phyloP scores from a whole-genome alignment of 2,329 filamentous ascomycete genomes.

The Elsinoe batatas region DNA sequence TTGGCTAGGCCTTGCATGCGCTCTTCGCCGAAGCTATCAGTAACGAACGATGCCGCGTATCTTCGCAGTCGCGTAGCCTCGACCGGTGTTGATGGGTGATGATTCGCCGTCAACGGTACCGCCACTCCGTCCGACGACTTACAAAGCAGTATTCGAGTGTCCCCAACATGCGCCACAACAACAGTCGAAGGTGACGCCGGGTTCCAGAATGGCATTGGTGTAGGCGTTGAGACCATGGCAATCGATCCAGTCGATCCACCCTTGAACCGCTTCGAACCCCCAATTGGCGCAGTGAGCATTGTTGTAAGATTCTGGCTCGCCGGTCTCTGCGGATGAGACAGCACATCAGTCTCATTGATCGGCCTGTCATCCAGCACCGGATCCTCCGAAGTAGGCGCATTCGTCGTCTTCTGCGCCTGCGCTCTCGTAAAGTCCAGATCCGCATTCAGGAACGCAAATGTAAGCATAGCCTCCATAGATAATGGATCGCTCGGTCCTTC shows the following conservation, averaged over 20 bases:
- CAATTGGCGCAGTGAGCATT: slow-evolving; percentile 52
- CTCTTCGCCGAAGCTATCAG: slow-evolving; percentile 95
- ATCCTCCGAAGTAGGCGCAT: slow-evolving; percentile 38
- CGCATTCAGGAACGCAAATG: slow-evolving; percentile 86
- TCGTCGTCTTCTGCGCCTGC: slow-evolving; percentile 63
- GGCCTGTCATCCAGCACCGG: slow-evolving; percentile 62
- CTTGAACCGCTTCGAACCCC: slow-evolving; percentile 67
- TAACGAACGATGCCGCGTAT: slow-evolving; percentile 78
- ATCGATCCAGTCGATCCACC: slow-evolving; percentile 89
- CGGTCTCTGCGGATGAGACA: slow-evolving; percentile 51
- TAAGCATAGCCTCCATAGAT: slow-evolving; percentile 67
- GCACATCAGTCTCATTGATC: slow-evolving; percentile 74
- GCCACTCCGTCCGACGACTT: slow-evolving; percentile 73
- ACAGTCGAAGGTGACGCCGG: slow-evolving; percentile 75
- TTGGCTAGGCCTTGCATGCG: slow-evolving; percentile 90
- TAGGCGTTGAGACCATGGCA: slow-evolving; percentile 84
- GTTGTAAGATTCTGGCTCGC: slow-evolving; percentile 28
- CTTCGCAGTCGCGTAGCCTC: slow-evolving; percentile 76
- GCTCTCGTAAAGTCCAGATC: slow-evolving; percentile 91
- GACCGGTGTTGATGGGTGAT: slow-evolving; percentile 79
- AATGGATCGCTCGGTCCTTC: slow-evolving; percentile 21
- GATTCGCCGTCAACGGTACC: slow-evolving; percentile 75
- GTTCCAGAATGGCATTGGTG: slow-evolving; percentile 89
- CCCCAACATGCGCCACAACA: slow-evolving; percentile 81
- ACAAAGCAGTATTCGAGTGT: slow-evolving; percentile 84